Percentiles rank a stretch among this genome's conserved stretches.
Evolutionary conservation across 257 asterid genomes (phyloP).

Genomic region (Petunia secreta): DNA sequence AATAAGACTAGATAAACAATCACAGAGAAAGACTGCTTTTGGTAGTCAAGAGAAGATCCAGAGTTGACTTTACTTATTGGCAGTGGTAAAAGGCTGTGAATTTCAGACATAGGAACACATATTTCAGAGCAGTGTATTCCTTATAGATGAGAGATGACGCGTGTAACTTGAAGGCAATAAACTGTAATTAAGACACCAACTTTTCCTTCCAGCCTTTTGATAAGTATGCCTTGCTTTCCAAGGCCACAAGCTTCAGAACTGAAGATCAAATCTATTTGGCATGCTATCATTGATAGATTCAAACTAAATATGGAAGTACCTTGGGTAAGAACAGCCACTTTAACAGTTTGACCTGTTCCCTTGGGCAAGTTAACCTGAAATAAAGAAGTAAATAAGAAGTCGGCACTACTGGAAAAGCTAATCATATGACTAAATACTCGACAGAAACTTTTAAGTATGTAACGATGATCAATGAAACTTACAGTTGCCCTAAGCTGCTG

Average conservation of each 20-base stretch:
- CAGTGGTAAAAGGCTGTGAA: not conserved
- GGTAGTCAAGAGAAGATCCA: slow-evolving; percentile 1
- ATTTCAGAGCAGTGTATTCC: not conserved
- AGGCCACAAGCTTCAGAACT: not conserved
- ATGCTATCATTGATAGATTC: not conserved
- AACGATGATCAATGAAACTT: slow-evolving; percentile 33
- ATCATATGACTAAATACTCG: not conserved
- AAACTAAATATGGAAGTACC: slow-evolving; percentile 46
- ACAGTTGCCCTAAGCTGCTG: slow-evolving; percentile 99
- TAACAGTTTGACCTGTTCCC: slow-evolving; percentile 94
- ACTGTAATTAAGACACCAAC: not conserved
- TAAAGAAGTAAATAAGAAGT: slow-evolving; percentile 30
- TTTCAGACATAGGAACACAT: not conserved
- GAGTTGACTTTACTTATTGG: not conserved
- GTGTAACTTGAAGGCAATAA: not conserved
- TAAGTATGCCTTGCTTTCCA: not conserved
- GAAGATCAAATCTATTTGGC: not conserved
- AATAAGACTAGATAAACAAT: not conserved
- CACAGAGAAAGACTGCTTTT: not conserved
- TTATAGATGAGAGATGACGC: not conserved
- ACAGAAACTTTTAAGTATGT: not conserved
- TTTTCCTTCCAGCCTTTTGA: not conserved
- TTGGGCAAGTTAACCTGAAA: slow-evolving; percentile 93
- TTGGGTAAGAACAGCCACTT: slow-evolving; percentile 97
- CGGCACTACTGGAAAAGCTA: not conserved